A percentile compares a stretch with the other conserved stretches of the same genome.
Conservation (phyloP, 805 yeast species). For the Kuraishia hungarica region DNA sequence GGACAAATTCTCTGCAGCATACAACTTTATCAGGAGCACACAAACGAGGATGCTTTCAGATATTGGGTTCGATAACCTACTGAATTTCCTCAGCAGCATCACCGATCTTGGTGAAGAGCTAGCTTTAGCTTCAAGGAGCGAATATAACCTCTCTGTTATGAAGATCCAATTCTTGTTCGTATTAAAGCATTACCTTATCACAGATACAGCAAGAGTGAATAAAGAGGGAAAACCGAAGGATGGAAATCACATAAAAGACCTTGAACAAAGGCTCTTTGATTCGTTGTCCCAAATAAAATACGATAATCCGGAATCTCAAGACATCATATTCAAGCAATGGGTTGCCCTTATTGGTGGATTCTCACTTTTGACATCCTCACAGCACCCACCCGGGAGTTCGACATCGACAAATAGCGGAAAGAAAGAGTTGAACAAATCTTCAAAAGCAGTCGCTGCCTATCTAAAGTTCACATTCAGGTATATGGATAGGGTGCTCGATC, state of each 20-base stretch:
- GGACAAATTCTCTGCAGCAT: slow-evolving; percentile 37
- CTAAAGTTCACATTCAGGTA: slow-evolving; percentile 33
- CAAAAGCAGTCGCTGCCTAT: slow-evolving; percentile 18
- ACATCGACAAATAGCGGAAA: slow-evolving; percentile 2
- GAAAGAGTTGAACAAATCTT: slow-evolving; percentile 12
- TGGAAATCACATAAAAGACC: slow-evolving; percentile 15
- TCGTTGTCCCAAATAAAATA: slow-evolving; percentile 17
- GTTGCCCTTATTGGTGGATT: slow-evolving; percentile 30
- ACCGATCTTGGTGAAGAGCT: slow-evolving; percentile 18
- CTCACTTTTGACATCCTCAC: slow-evolving; percentile 10
- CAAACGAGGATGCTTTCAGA: slow-evolving; percentile 41
- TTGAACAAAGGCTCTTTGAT: slow-evolving; percentile 25
- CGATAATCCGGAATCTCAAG: slow-evolving; percentile 24
- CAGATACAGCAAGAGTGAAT: slow-evolving; percentile 24
- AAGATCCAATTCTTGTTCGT: slow-evolving; percentile 22
- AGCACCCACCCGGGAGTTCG: neutral
- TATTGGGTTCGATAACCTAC: slow-evolving; percentile 39
- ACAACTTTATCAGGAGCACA: slow-evolving; percentile 48
- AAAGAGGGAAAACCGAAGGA: slow-evolving; percentile 11
- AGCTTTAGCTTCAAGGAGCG: slow-evolving; percentile 13
- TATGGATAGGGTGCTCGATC: slow-evolving; percentile 23
- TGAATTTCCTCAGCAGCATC: slow-evolving; percentile 22
- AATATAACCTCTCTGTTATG: slow-evolving; percentile 20
- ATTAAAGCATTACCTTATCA: slow-evolving; percentile 29
- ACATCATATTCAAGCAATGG: slow-evolving; percentile 26